Conservation (phyloP, 192 early-diverging fungal genomes). For the Podila verticillata region DNA sequence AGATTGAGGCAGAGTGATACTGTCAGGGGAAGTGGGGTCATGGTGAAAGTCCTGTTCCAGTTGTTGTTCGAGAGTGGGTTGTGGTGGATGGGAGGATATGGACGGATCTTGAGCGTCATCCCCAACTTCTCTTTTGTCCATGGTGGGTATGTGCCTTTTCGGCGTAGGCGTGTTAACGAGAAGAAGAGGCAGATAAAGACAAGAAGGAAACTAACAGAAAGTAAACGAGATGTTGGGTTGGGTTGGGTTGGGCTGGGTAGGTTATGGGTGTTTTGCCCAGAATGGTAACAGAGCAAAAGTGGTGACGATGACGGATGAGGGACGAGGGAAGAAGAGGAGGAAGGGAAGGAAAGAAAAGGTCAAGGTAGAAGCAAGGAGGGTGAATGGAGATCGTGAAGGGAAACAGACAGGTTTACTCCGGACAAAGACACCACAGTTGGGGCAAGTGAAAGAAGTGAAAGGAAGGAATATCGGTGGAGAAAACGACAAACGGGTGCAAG, state of each 20-base stretch:
- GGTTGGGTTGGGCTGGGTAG: no score
- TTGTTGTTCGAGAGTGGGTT: background rate
- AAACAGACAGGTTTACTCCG: background rate
- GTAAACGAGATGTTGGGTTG: no score
- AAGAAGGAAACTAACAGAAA: no score
- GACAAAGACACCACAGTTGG: background rate
- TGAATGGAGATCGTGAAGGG: background rate
- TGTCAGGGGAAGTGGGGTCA: background rate
- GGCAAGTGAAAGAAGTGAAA: slow-evolving; percentile 1
- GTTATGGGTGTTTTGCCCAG: no score
- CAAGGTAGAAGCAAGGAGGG: background rate
- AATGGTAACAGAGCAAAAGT: background rate
- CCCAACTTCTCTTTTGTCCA: background rate
- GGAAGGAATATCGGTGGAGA: no score
- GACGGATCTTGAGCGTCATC: background rate
- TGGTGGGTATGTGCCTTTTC: background rate
- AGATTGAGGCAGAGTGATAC: background rate
- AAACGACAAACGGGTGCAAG: background rate
- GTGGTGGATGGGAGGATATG: background rate
- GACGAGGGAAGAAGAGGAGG: background rate
- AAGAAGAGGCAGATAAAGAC: background rate
- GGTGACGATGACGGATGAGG: background rate
- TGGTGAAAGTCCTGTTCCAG: background rate
- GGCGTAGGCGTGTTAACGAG: background rate
- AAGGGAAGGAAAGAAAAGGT: background rate